Evolutionary conservation across 73 alveolate species (phyloP).

Genomic region (Blepharisma stoltei): DNA sequence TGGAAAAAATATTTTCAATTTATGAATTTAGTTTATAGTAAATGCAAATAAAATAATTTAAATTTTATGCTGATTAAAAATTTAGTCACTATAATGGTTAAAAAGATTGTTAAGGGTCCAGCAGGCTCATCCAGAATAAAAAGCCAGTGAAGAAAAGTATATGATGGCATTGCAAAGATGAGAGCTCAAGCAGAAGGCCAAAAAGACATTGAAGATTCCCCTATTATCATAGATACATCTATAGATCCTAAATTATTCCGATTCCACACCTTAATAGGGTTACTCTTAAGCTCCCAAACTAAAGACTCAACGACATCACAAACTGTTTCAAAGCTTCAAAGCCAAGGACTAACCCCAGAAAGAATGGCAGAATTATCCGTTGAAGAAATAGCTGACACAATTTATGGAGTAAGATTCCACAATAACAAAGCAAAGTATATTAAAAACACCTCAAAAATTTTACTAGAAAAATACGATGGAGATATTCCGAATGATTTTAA

Average conservation of each 20-base stretch:
- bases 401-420: conserved; percentile 77
- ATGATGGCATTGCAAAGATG: conserved; percentile 48
- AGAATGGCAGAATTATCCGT: conserved; percentile 59
- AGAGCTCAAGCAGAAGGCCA: conserved; percentile 66
- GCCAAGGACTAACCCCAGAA: conserved; percentile 75
- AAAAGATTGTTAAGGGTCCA: conserved; percentile 3
- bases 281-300: conserved; percentile 88
- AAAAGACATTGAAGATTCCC: conserved; percentile 76
- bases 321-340: conserved; percentile 65
- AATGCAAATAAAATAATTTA: no score
- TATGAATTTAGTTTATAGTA: no score
- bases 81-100: not conserved
- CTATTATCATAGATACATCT: conserved; percentile 31
- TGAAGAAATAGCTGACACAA: conserved; percentile 50
- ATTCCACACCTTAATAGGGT: conserved; percentile 78
- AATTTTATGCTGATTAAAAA: no score
- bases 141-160: conserved; percentile 60
- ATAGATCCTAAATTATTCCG: conserved; percentile 53
- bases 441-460: conserved; percentile 67
- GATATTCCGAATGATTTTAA: conserved; percentile 71
- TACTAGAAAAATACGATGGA: conserved; percentile 72
- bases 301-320: conserved; percentile 80
- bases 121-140: conserved; percentile 1
- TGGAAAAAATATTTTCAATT: no score
- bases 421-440: conserved; percentile 75